Evolutionary conservation across 129 eudicot genomes (phyloP).

Genomic region (Escallonia herrerae): DNA sequence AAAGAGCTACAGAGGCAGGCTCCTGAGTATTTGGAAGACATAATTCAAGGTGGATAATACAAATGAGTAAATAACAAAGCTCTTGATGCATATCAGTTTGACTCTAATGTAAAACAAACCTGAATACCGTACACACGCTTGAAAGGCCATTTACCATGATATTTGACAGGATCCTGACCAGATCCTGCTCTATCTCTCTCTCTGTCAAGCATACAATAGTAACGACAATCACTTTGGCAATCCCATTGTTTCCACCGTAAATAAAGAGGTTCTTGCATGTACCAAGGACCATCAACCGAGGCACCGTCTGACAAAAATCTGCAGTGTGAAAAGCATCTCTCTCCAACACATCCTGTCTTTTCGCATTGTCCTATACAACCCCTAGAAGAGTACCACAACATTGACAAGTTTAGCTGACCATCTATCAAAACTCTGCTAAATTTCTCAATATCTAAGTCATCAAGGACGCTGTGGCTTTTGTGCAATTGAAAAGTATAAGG

Average conservation of each 20-base stretch:
- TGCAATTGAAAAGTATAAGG: too few species aligned
- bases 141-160: constrained; percentile 97
- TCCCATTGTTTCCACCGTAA: constrained; percentile 68
- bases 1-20: constrained; percentile 78
- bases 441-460: too few species aligned
- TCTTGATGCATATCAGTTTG: background rate
- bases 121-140: constrained; percentile 64
- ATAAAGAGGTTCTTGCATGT: constrained; percentile 65
- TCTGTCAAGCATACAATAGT: constrained; percentile 71
- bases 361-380: constrained; percentile 62
- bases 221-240: constrained; percentile 77
- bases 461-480: too few species aligned
- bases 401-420: too few species aligned
- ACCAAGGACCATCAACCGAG: constrained; percentile 53
- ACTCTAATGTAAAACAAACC: constrained; percentile 42
- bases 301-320: constrained; percentile 40
- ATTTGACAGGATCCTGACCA: constrained; percentile 65
- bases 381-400: constrained; percentile 27
- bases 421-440: too few species aligned
- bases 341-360: constrained; percentile 63
- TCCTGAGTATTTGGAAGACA: constrained; percentile 41
- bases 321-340: constrained; percentile 64
- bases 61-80: background rate
- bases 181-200: constrained; percentile 56
- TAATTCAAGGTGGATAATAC: background rate